Evolutionary conservation across 345 rosid species (phyloP).

Genomic region (Rhodomyrtus tomentosa): DNA sequence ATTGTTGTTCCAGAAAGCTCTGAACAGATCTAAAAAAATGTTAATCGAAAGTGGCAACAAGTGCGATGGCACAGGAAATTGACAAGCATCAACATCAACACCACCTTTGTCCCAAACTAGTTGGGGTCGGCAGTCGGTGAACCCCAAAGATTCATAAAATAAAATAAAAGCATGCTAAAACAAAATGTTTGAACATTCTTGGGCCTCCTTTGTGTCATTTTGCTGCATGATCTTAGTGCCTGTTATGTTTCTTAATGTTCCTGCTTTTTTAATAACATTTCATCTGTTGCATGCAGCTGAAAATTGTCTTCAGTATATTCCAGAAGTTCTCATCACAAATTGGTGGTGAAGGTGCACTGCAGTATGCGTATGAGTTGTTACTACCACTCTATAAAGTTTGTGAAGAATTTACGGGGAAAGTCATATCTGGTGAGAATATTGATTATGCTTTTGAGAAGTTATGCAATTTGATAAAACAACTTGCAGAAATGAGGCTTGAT

Average conservation of each 20-base stretch:
- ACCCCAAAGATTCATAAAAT: too few relatives aligned
- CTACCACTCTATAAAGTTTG: conserved; percentile 74
- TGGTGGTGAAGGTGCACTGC: conserved; percentile 26
- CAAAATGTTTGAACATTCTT: background rate
- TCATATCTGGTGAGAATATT: conserved; percentile 39
- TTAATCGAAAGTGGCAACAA: background rate
- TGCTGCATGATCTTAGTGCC: background rate
- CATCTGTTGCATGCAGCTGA: conserved; percentile 43
- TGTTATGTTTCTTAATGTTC: background rate
- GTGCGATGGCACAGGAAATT: background rate
- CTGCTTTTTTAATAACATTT: background rate
- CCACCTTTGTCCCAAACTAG: too few relatives aligned
- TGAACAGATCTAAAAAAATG: background rate
- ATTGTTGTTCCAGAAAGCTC: background rate
- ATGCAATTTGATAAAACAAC: background rate
- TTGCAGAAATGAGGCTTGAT: background rate
- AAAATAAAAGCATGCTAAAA: background rate
- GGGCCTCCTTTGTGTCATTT: background rate
- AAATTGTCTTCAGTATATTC: conserved; percentile 46
- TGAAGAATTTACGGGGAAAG: conserved; percentile 81
- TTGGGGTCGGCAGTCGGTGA: too few relatives aligned
- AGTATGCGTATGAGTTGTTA: conserved; percentile 45
- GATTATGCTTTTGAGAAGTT: background rate
- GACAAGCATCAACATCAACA: too few relatives aligned
- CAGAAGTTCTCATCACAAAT: conserved; percentile 29